These are phyloP conservation scores for Neospora caninum DNA, from an alignment of 169 alveolate species.

Conservation along the genomic window DNA sequence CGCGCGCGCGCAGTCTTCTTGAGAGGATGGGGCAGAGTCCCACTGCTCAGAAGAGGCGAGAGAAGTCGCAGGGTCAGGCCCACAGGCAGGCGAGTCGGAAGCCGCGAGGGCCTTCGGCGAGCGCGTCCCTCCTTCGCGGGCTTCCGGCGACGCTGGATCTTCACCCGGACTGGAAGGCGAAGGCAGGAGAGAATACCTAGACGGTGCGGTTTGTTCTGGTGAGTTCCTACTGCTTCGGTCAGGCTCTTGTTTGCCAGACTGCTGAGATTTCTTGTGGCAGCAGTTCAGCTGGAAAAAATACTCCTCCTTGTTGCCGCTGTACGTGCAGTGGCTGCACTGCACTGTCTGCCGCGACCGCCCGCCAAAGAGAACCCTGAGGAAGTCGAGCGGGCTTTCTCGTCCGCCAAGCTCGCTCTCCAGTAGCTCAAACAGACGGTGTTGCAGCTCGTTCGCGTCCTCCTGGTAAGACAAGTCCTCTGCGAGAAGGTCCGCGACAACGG, in stretches of 20 bases:
- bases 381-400: conserved; percentile 48
- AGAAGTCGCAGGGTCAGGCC: too few relatives aligned
- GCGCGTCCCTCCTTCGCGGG: too few relatives aligned
- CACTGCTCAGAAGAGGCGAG: too few relatives aligned
- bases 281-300: conserved; percentile 64
- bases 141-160: too few relatives aligned
- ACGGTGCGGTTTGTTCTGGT: too few relatives aligned
- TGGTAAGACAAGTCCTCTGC: conserved; percentile 61
- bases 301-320: conserved; percentile 64
- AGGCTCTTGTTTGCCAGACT: background rate
- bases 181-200: too few relatives aligned
- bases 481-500: conserved; percentile 46
- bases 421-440: conserved; percentile 61
- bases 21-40: too few relatives aligned
- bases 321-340: conserved; percentile 57
- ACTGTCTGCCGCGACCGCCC: conserved; percentile 57
- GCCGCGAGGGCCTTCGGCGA: too few relatives aligned
- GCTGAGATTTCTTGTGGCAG: conserved; percentile 31
- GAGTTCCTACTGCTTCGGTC: background rate
- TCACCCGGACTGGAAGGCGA: too few relatives aligned
- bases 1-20: too few relatives aligned
- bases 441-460: conserved; percentile 71
- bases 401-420: conserved; percentile 66
- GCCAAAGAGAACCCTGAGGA: conserved; percentile 49
- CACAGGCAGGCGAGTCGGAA: too few relatives aligned